Base-by-base conservation (phyloP, 306 rosid species). In the Amphicarpaea edgeworthii region DNA sequence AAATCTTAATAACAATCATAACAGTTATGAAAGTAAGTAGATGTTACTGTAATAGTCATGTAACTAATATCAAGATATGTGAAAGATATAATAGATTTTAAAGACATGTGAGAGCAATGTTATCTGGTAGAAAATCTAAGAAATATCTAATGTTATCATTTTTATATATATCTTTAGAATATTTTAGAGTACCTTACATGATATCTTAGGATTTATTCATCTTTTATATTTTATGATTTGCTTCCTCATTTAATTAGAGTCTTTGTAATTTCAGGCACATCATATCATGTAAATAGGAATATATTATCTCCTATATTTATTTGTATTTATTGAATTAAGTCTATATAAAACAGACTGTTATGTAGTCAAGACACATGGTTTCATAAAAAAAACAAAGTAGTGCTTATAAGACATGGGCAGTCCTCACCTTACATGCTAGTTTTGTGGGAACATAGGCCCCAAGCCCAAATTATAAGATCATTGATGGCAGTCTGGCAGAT, bases 11-110 rank as follows among this genome's bases (percentile, higher is more conserved):
- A 60, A 49, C 10, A 45, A 45, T 63, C 7, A 46, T 41, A 41
- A 57, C 46, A 24, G 60, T 8, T 16, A 15, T 64, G 8, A 17
- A 65, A 66, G 17, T 59, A 54, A 79, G 30, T 50, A 79, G 32
- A 68, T 47, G 51, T 19, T 30, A 61, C 19, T 14, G 8, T 26
- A 30, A 17, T 42, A 60, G 15, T 32, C 43, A 14, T 32, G 24
- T 32, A 28, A 30, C 42, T 60, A 34, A 34, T 15, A 60, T 15
- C 20, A 59, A 59, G 65, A 59, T 26, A 24, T 58, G 4, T 14
- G 12, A 59, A 59, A 59, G 12, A 15, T 59, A 30, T 12, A 30
- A 14, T 26, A 58, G 40, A 14, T 20, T 54, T 54, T 15, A 21
- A 47, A 19, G 58, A 30, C 5, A 30, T 30, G 37, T 19, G 6